Conservation (phyloP, 305 asterid genomes). For the Galium porrigens region DNA sequence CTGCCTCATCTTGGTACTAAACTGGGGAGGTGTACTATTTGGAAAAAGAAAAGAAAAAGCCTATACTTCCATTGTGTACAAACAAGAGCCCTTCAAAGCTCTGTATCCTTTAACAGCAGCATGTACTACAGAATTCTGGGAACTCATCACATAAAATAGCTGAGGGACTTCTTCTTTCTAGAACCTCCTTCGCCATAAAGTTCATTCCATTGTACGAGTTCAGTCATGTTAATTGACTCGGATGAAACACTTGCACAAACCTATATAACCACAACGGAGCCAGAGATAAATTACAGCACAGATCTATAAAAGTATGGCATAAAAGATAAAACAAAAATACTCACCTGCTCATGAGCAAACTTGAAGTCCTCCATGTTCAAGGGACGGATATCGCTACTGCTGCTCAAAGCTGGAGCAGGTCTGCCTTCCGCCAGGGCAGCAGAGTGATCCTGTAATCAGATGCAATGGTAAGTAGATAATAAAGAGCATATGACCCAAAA, state of each 20-base stretch:
- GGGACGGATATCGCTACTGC: conserved; percentile 49
- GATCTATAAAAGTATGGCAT: background rate
- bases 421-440: conserved; percentile 43
- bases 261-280: conserved; percentile 21
- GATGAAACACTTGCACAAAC: conserved; percentile 72
- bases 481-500: background rate
- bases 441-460: conserved; percentile 41
- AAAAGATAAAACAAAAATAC: background rate
- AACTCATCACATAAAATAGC: conserved; percentile 47
- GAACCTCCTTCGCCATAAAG: conserved; percentile 66
- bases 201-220: conserved; percentile 59
- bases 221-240: conserved; percentile 59
- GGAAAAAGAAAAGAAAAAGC: background rate
- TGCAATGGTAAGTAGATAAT: background rate
- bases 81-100: conserved; percentile 9
- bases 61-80: conserved; percentile 10
- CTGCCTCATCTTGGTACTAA: background rate
- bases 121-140: background rate
- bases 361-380: conserved; percentile 56
- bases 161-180: conserved; percentile 42
- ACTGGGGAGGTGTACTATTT: background rate
- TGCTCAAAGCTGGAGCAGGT: conserved; percentile 43
- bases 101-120: conserved; percentile 8
- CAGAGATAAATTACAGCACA: background rate
- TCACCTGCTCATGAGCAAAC: conserved; percentile 66